phyloP scores from a whole-genome alignment of 2,329 filamentous ascomycete species.

The Arthrobotrys pseudoclavata region DNA sequence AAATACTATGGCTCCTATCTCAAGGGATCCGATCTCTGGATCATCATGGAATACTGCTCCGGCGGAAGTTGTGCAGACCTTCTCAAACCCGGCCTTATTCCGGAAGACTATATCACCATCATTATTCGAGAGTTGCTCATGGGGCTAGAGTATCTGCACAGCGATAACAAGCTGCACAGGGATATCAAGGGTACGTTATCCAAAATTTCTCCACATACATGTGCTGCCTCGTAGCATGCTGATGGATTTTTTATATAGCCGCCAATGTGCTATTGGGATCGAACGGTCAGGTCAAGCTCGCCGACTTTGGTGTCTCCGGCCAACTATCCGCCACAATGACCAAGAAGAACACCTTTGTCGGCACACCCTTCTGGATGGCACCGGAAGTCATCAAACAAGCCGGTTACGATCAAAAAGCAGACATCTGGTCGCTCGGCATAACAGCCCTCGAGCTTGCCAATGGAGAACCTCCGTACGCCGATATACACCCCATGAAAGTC shows the following conservation, averaged over 20 bases:
- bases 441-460: constrained; percentile 91
- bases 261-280: constrained; percentile 96
- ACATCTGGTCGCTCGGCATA: constrained; percentile 93
- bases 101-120: constrained; percentile 90
- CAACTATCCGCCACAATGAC: constrained; percentile 91
- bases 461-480: constrained; percentile 86
- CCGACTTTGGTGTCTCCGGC: constrained; percentile 95
- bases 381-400: constrained; percentile 78
- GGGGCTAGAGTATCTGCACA: constrained; percentile 79
- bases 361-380: constrained; percentile 98
- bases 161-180: constrained; percentile 93
- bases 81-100: constrained; percentile 91
- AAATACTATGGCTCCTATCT: constrained; percentile 98
- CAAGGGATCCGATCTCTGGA: constrained; percentile 97
- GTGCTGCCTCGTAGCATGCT: neutral
- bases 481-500: constrained; percentile 94
- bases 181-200: constrained; percentile 79
- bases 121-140: constrained; percentile 53
- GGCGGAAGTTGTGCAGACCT: constrained; percentile 96
- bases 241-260: constrained; percentile 72
- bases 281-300: constrained; percentile 97
- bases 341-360: constrained; percentile 92
- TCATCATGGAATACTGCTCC: constrained; percentile 99
- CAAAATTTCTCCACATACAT: neutral
- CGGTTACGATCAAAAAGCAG: constrained; percentile 86